Percentiles rank a stretch among this genome's conserved stretches.
Conservation (phyloP, 148 eudicot species). For the Suaeda aralocaspica region DNA sequence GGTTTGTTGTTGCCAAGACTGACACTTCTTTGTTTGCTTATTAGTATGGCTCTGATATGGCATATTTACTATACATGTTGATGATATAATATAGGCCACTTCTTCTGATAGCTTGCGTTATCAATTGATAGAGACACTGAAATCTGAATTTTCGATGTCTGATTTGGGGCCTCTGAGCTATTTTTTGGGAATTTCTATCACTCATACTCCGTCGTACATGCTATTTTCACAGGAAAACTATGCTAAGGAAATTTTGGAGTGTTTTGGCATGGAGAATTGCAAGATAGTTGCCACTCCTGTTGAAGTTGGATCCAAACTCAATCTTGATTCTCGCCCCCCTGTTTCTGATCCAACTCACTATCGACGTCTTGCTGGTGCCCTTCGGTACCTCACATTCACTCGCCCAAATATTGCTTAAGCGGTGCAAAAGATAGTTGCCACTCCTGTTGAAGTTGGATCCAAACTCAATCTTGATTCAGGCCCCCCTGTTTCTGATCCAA, state of each 20-base stretch:
- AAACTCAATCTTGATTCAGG: too few relatives aligned
- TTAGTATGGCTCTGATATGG: not conserved
- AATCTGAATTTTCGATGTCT: not conserved
- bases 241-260: not conserved
- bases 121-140: not conserved
- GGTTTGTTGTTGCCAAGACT: not conserved
- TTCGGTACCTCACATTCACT: not conserved
- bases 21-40: not conserved
- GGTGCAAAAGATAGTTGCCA: too few relatives aligned
- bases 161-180: too few relatives aligned
- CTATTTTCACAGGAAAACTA: too few relatives aligned
- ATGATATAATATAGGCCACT: not conserved
- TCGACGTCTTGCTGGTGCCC: not conserved
- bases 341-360: not conserved
- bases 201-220: too few relatives aligned
- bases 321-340: not conserved
- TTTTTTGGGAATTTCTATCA: too few relatives aligned
- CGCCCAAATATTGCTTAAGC: too few relatives aligned
- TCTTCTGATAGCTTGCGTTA: not conserved
- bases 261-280: not conserved
- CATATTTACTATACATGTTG: not conserved
- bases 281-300: not conserved
- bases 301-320: not conserved
- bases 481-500: too few relatives aligned
- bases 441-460: too few relatives aligned